Base-by-base conservation (phyloP, 257 asterid species). In the Penstemon davidsonii region DNA sequence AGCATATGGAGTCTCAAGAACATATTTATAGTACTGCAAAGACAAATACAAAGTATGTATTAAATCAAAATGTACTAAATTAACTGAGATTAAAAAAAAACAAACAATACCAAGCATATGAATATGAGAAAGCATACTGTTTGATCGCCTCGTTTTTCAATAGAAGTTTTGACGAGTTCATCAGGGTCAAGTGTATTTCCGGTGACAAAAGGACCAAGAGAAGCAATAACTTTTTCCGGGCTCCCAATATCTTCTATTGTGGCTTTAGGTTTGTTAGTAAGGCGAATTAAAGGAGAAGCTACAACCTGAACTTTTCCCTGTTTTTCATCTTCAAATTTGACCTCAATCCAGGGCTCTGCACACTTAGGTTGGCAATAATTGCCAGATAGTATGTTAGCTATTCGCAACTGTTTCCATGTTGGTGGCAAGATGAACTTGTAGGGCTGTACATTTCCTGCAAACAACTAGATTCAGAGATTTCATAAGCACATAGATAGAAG, bases 311-410 rank as follows among this genome's bases (percentile, higher is more conserved):
- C 65, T 64, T 82, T 88, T 3, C 99, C 99, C 74, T 91, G 96
- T 64, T 81, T 88, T 51, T 77, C 96, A 55, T 91, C 83, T 78
- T 94, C 97, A 64, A 94, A 94, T 66, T 88, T 94, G 13, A 94
- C 97, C 88, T 94, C 97, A 6, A 94, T 71, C 97, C 99, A 91
- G 0, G 99, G 99, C 83, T 91, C 99, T 1, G 99, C 99, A 64
- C 97, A 94, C 84, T 91, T 94, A 3, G 99, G 99, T 73, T 94
- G 99, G 84, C 97, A 94, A 62, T 94, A 94, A 58, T 91, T 94
- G n/a, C 99, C 99, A 0, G 96, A 94, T 4, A 94, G 68, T 59
- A 94, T 94, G 80, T 94, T 94, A n/a, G 97, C 99, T 5, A 90
- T 66, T 0, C 97, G 86, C 58, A 78, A 51, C 75, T 94, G 99